Conservation (phyloP, 148 eudicot species). For the Pharnaceum exiguum region DNA sequence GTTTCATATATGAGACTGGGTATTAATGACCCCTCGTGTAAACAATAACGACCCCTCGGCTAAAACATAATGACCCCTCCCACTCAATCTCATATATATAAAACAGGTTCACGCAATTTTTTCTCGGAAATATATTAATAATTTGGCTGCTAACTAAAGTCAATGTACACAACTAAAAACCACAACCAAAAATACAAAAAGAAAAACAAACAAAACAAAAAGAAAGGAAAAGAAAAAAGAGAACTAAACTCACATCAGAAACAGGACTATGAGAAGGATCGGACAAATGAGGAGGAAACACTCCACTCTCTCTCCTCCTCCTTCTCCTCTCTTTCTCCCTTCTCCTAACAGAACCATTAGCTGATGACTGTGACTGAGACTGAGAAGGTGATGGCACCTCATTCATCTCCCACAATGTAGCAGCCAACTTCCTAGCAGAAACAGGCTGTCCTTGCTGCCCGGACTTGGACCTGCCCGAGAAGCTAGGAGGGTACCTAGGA, state of each 20-base stretch:
- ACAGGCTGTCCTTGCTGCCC: slow-evolving; percentile 41
- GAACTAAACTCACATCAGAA: slow-evolving; percentile 57
- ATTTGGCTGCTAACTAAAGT: too few relatives aligned
- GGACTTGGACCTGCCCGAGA: slow-evolving; percentile 26
- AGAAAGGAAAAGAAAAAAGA: not conserved
- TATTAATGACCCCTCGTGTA: too few relatives aligned
- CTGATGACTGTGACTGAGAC: too few relatives aligned
- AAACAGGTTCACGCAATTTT: too few relatives aligned
- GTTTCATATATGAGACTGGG: too few relatives aligned
- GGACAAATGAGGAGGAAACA: slow-evolving; percentile 80
- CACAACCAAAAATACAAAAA: not conserved
- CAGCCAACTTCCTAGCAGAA: slow-evolving; percentile 88
- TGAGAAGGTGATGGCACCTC: slow-evolving; percentile 48
- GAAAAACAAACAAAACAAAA: not conserved
- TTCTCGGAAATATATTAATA: too few relatives aligned
- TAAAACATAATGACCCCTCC: too few relatives aligned
- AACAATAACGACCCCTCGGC: too few relatives aligned
- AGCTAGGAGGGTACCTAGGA: slow-evolving; percentile 37
- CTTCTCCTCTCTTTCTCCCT: slow-evolving; percentile 26
- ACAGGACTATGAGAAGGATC: slow-evolving; percentile 95
- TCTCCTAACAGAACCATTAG: too few relatives aligned
- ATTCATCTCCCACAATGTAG: slow-evolving; percentile 92
- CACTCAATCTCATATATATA: too few relatives aligned
- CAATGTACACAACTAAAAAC: too few relatives aligned
- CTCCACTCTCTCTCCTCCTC: slow-evolving; percentile 27